Conservation (phyloP, 2,329 filamentous ascomycete species). For the Aspergillus alliaceus region DNA sequence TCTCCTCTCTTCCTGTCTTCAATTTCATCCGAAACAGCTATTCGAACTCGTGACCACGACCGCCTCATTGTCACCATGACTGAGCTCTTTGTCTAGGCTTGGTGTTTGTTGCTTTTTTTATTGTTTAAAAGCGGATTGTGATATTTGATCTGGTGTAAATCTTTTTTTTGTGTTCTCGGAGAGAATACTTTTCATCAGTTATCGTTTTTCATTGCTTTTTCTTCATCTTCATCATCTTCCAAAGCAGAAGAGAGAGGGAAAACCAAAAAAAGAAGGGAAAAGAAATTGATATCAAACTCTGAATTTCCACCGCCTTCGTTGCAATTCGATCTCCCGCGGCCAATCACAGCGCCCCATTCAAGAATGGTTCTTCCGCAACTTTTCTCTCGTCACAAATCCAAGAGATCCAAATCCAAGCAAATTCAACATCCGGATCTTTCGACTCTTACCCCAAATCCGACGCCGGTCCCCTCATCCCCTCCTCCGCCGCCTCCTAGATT, state of each 20-base stretch:
- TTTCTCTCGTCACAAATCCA: conserved; percentile 37
- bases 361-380: conserved; percentile 39
- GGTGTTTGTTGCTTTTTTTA: background rate
- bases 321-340: conserved; percentile 32
- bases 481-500: background rate
- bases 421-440: conserved; percentile 3
- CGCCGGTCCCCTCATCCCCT: conserved; percentile 5
- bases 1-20: background rate
- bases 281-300: conserved; percentile 4
- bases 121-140: background rate
- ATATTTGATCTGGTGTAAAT: background rate
- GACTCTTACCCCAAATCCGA: conserved; percentile 2
- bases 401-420: conserved; percentile 22
- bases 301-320: conserved; percentile 42
- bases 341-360: conserved; percentile 27
- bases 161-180: background rate
- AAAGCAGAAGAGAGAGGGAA: conserved; percentile 2
- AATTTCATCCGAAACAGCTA: too few relatives aligned
- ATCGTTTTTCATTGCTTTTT: conserved; percentile 2
- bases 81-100: background rate
- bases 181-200: background rate
- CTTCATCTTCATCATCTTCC: conserved; percentile 11
- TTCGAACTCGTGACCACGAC: background rate
- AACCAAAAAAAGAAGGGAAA: conserved; percentile 5
- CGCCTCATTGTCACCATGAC: background rate